Evolutionary conservation across 2,329 filamentous ascomycete species (phyloP).

Genomic region (Clonostachys chloroleuca): DNA sequence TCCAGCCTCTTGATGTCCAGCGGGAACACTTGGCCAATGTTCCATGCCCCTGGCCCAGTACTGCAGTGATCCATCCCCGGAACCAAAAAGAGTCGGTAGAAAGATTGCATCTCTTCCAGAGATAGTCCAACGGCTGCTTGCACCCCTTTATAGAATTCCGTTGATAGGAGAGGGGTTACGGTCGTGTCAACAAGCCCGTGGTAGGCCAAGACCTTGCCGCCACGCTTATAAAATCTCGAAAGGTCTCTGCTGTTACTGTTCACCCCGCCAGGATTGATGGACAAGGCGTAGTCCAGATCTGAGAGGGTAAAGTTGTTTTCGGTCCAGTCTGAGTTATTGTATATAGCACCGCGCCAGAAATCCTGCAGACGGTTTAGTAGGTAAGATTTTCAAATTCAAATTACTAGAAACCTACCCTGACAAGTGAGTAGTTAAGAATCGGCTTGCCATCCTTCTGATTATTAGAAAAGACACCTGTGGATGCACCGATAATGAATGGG

Average conservation of each 20-base stretch:
- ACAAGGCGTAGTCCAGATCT: neutral
- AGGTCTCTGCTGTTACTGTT: neutral
- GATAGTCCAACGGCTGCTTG: neutral
- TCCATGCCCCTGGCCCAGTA: constrained; percentile 33
- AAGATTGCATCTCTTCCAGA: constrained; percentile 25
- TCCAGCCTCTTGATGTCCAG: constrained; percentile 5
- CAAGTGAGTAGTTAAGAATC: no score
- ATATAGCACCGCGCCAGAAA: neutral
- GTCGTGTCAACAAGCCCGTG: neutral
- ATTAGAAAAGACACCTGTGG: neutral
- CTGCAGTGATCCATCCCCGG: constrained; percentile 46
- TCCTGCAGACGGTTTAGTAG: neutral
- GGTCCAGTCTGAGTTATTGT: neutral
- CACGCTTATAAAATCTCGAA: neutral
- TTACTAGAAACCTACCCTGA: neutral
- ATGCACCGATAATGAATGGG: neutral
- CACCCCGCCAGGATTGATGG: neutral
- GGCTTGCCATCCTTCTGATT: neutral
- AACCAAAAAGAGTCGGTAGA: constrained; percentile 46
- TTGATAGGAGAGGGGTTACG: neutral
- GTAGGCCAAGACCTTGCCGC: constrained; percentile 1
- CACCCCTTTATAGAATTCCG: neutral
- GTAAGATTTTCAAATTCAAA: neutral
- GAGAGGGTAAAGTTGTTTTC: neutral
- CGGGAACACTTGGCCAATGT: neutral